Base-by-base conservation (phyloP, 2,329 filamentous ascomycete genomes). In the Cucurbitaria berberidis region DNA sequence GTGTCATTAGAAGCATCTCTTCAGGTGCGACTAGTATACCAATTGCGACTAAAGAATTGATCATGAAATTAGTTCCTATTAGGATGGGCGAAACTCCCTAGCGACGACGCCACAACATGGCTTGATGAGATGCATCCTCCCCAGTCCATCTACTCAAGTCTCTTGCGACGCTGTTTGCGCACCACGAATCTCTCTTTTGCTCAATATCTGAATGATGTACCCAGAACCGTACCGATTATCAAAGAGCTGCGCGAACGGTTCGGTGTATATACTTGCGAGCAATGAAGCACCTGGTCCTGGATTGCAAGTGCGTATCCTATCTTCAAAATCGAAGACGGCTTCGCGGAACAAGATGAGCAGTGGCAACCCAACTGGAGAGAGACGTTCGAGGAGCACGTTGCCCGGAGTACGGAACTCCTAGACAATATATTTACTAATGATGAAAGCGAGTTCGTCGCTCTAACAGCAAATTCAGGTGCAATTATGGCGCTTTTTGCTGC, bases 181-280 rank as follows among this genome's bases (percentile, higher is more conserved):
- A 89, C 86, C 0, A 82, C 84, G 18, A 78, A 84, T 52, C 69
- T 84, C 34, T 87, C 85, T 5, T 89, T 86, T 64, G 67, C 65
- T 3, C 78, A 78, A 0, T 86, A 86, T 60, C 10, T 50, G 34
- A 26, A 18, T n/a, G 21, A 8, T 9, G 36, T 5, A 27, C 68
- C 67, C 3, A 6, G 15, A 5, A 26, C 13, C 1, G 8, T 16
- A 0, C 85, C 85, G 0, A 72, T 77, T 2, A 75, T 89, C 52
- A 88, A 87, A 71, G 86, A 88, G 64, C 45, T 88, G 60, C 80
- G 86, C 32, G 86, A 89, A 71, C 80, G 81, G 5, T 81, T 88
- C 52, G 84, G 82, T 49, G 81, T 85, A 34, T 86, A 88, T 64
- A 88, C 85, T 1, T 89, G 87, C 68, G 85, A 89, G 70, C 78